Evolutionary conservation across 495 filamentous ascomycete genomes (phyloP).

Genomic region (Lasiosphaeris hirsuta): DNA sequence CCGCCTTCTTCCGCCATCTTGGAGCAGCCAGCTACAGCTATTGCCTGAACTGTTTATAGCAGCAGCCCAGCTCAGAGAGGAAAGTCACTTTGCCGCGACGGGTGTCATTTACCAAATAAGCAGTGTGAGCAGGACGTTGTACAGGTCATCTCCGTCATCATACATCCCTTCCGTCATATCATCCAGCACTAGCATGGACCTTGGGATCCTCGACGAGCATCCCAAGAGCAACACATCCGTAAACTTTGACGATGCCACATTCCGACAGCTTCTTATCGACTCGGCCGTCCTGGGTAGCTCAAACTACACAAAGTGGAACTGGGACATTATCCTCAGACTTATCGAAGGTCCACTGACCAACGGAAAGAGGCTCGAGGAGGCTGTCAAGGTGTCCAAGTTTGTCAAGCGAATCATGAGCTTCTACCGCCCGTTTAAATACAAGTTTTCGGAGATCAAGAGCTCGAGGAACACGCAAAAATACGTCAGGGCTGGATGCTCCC

Average conservation of each 20-base stretch:
- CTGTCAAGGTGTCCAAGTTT: slow-evolving; percentile 91
- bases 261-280: slow-evolving; percentile 81
- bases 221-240: slow-evolving; percentile 68
- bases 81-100: slow-evolving; percentile 74
- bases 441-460: slow-evolving; percentile 81
- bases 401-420: slow-evolving; percentile 92
- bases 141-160: slow-evolving; percentile 62
- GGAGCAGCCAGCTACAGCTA: slow-evolving; percentile 78
- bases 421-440: slow-evolving; percentile 93
- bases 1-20: slow-evolving; percentile 71
- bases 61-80: slow-evolving; percentile 64
- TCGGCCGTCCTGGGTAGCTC: slow-evolving; percentile 80
- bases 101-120: slow-evolving; percentile 95
- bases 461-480: slow-evolving; percentile 93
- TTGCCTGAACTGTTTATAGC: slow-evolving; percentile 76
- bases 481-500: slow-evolving; percentile 79
- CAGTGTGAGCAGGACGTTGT: slow-evolving; percentile 90
- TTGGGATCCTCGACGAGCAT: slow-evolving; percentile 53
- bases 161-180: slow-evolving; percentile 36
- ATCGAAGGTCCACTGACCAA: slow-evolving; percentile 94
- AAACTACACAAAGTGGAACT: slow-evolving; percentile 93
- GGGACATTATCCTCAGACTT: slow-evolving; percentile 84
- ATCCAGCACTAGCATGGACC: slow-evolving; percentile 37
- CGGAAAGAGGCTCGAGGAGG: slow-evolving; percentile 87
- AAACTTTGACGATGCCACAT: slow-evolving; percentile 82